These are phyloP conservation scores for Lunularia cruciata DNA, from an alignment of 225 moss, liverwort and hornwort genomes.

Conservation along the genomic window DNA sequence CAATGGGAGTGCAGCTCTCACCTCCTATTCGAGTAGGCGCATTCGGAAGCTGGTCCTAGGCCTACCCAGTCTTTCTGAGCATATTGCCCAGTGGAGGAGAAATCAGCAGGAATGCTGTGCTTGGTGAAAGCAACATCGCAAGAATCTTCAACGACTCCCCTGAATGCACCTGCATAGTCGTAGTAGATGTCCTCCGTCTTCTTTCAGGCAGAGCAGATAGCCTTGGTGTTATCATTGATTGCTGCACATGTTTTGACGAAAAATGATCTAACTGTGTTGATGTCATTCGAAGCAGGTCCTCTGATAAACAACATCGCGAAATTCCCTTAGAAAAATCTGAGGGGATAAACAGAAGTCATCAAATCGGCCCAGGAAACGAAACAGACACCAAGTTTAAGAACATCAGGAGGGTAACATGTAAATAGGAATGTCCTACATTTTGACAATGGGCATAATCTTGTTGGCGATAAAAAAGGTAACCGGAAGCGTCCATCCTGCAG, in stretches of 20 bases:
- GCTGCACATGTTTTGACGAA: slow-evolving; percentile 43
- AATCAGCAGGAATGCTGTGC: slow-evolving; percentile 42
- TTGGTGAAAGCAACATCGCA: slow-evolving; percentile 54
- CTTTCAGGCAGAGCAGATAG: slow-evolving; percentile 41
- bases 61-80: slow-evolving; percentile 31
- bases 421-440: slow-evolving; percentile 35
- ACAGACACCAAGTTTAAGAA: no score
- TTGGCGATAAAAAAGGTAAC: slow-evolving; percentile 31
- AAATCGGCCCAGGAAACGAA: no score
- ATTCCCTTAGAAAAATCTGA: no score
- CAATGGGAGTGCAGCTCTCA: slow-evolving; percentile 24
- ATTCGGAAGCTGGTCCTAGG: slow-evolving; percentile 25
- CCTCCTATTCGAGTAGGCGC: slow-evolving; percentile 21
- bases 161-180: slow-evolving; percentile 46
- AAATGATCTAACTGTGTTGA: slow-evolving; percentile 38
- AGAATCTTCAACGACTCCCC: slow-evolving; percentile 36
- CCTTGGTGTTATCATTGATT: slow-evolving; percentile 4
- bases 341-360: no score
- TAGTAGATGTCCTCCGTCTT: slow-evolving; percentile 31
- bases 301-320: no score
- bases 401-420: slow-evolving; percentile 14
- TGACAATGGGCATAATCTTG: slow-evolving; percentile 45
- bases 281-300: slow-evolving; percentile 22
- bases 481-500: slow-evolving; percentile 49
- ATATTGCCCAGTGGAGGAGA: slow-evolving; percentile 33